Percentiles rank a stretch among this genome's conserved stretches.
Evolutionary conservation across 768 basidiomycete species (phyloP).

Genomic region (Tulasnella sp.): DNA sequence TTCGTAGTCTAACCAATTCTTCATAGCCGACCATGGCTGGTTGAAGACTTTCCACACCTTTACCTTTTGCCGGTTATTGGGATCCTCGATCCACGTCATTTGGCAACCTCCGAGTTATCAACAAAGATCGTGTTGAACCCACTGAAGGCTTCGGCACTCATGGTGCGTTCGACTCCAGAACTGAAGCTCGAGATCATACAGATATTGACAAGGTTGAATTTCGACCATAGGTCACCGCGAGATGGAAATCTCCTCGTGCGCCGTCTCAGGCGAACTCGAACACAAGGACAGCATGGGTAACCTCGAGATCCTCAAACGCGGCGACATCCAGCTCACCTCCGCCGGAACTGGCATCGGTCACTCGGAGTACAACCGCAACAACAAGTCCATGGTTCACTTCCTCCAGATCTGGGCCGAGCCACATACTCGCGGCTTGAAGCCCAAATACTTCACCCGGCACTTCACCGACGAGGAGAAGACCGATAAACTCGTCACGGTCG

Average conservation of each 20-base stretch:
- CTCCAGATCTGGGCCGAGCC: conserved; percentile 69
- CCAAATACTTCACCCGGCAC: conserved; percentile 81
- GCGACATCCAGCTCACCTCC: conserved; percentile 86
- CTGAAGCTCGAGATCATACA: not conserved
- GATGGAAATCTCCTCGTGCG: conserved; percentile 89
- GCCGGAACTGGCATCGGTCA: conserved; percentile 91
- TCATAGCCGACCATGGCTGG: conserved; percentile 77
- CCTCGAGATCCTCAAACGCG: conserved; percentile 80
- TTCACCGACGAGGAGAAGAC: conserved; percentile 80
- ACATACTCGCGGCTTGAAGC: conserved; percentile 46
- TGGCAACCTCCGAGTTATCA: conserved; percentile 80
- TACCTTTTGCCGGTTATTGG: conserved; percentile 70
- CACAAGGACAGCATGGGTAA: conserved; percentile 80
- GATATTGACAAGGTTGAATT: conserved; percentile 27
- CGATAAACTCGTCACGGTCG: conserved; percentile 65
- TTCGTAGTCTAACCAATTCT: conserved; percentile 60
- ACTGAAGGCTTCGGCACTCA: conserved; percentile 84
- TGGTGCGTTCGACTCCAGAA: conserved; percentile 31
- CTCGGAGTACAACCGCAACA: conserved; percentile 56
- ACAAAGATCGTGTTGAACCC: conserved; percentile 82
- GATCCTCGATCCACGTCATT: conserved; percentile 55
- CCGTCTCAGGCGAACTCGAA: conserved; percentile 72
- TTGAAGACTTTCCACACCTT: conserved; percentile 86
- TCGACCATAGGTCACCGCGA: conserved; percentile 52
- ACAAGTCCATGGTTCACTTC: conserved; percentile 47